Evolutionary conservation across 139 green algal genomes (phyloP), one percentile per base, ranked within the genome.

Genomic region (Desmodesmus armatus): DNA sequence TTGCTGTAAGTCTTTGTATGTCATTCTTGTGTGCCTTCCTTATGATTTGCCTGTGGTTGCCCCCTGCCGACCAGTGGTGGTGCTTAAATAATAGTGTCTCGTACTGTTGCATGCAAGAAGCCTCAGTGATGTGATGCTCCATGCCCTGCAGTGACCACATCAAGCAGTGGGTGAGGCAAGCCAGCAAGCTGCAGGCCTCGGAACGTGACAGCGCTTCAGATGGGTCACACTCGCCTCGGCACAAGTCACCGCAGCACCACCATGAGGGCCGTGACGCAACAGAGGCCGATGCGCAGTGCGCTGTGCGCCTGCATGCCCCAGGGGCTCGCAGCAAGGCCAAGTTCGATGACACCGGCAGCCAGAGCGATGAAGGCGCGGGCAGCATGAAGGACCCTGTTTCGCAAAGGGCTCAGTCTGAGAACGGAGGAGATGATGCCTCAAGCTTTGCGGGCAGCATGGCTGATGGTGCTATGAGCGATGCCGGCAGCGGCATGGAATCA

Each of bases 61-160:
- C n/a, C n/a, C n/a, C n/a, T n/a, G n/a, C n/a, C n/a, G n/a, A n/a
- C n/a, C n/a, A n/a, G n/a, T n/a, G n/a, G n/a, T n/a, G n/a, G n/a
- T n/a, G n/a, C n/a, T n/a, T n/a, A n/a, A n/a, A n/a, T n/a, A n/a
- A n/a, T n/a, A n/a, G n/a, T n/a, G n/a, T n/a, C n/a, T n/a, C n/a
- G n/a, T n/a, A n/a, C n/a, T n/a, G n/a, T n/a, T n/a, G n/a, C n/a
- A n/a, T n/a, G n/a, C n/a, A n/a, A n/a, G n/a, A n/a, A n/a, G n/a
- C n/a, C n/a, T n/a, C n/a, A n/a, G n/a, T n/a, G n/a, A n/a, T n/a
- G n/a, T n/a, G n/a, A n/a, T n/a, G n/a, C n/a, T n/a, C n/a, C n/a
- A n/a, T n/a, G n/a, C n/a, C n/a, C 29, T 80, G 73, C 73, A 80
- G 73, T 11, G 35, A 44, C 33, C 73, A 47, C 49, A 25, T 41